Conservation (phyloP, 2,329 filamentous ascomycete species). For the Cladobotryum mycophilum region DNA sequence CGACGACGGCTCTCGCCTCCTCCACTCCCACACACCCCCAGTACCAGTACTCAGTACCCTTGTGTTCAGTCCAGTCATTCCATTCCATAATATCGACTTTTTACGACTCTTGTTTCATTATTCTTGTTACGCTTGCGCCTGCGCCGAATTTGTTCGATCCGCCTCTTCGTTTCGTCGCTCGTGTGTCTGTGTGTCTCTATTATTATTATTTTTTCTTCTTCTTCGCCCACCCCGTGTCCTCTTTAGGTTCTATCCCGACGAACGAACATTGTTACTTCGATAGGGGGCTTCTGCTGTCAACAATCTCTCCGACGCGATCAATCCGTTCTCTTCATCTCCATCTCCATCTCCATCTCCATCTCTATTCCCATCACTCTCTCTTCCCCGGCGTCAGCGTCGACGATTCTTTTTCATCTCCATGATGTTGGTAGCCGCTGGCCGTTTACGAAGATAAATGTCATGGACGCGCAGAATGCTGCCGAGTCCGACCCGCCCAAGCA, state of each 20-base stretch:
- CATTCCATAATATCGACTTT: not conserved
- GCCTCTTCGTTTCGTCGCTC: not conserved
- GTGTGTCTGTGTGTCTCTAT: not conserved
- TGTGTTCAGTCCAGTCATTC: not conserved
- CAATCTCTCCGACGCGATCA: constrained; percentile 5
- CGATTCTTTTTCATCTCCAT: constrained; percentile 34
- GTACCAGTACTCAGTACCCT: not conserved
- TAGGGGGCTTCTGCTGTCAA: constrained; percentile 4
- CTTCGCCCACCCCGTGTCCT: not conserved
- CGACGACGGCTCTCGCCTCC: not conserved
- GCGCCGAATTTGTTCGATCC: not conserved
- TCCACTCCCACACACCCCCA: not conserved
- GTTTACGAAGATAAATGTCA: constrained; percentile 54
- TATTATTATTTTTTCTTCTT: not conserved
- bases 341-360: not conserved
- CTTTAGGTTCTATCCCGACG: not conserved
- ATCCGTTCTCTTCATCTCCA: constrained; percentile 1
- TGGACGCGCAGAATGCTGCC: constrained; percentile 63
- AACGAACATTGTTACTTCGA: not conserved
- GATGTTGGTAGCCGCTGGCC: constrained; percentile 51
- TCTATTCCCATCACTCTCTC: constrained; percentile 3
- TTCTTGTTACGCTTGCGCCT: not conserved
- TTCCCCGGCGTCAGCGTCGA: constrained; percentile 9
- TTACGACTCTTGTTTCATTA: not conserved
- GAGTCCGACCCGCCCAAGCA: constrained; percentile 56